Evolutionary conservation across 768 basidiomycete genomes (phyloP), one percentile per base, ranked within the genome.

Genomic region (Scleroderma bovista): DNA sequence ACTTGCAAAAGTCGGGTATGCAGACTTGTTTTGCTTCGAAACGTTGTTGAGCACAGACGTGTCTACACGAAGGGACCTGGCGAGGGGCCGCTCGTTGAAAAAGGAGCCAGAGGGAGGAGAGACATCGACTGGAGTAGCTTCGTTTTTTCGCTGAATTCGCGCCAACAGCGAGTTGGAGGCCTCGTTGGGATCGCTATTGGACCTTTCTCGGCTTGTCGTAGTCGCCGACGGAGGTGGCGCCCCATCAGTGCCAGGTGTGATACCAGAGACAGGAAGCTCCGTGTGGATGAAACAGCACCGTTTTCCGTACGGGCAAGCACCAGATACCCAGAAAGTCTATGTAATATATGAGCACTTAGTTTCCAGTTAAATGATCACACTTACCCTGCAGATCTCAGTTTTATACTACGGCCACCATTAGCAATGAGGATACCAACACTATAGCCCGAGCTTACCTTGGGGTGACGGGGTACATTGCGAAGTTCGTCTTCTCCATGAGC

Each of bases 261-360:
- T 71, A 23, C 79, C 83, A n/a, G 78, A 73, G 40, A 75, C 73
- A 16, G 89, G 87, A 40, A 90, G 74, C 60, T 88, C 89, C 2
- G 91, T 93, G 61, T 93, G 91, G 59, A 93, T 93, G 77, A 93
- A 93, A 72, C 91, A 93, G 68, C 91, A 93, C 50, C 91, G 73
- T 68, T 92, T 92, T 47, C 92, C 91, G 57, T 93, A 93, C 0
- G 91, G 91, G 63, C 91, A 93, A 16, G 91, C 90, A 23, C 91
- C 91, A 42, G 90, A 92, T 12, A 93, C 86, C 88, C 91, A 93
- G 75, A 93, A 93, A 8, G 91, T 93, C 84, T 91, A 15, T 15
- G 59, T 10, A 34, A 22, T 51, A 23, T 6, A 31, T 60, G 42
- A 56, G 51, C 56, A 51, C 32, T 56, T 6, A 20, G 6, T 5